These are phyloP conservation scores for Elsinoe australis DNA, from an alignment of 2,329 filamentous ascomycete genomes.

Conservation along the genomic window DNA sequence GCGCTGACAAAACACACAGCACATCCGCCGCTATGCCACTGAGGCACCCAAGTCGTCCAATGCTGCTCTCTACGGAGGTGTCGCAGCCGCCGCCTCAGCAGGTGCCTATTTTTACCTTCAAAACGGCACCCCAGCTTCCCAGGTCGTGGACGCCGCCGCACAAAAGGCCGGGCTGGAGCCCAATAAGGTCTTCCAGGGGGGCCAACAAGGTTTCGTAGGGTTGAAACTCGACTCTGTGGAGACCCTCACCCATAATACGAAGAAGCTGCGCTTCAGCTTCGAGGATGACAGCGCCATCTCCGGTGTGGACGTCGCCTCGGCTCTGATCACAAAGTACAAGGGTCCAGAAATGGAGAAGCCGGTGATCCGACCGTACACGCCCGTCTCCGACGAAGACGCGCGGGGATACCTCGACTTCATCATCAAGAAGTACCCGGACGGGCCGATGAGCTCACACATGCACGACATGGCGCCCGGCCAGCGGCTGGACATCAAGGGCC, in stretches of 20 bases:
- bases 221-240: slow-evolving; percentile 73
- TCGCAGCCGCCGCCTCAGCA: slow-evolving; percentile 50
- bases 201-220: slow-evolving; percentile 80
- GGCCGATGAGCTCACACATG: slow-evolving; percentile 85
- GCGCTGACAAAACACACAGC: slow-evolving; percentile 39
- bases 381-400: slow-evolving; percentile 74
- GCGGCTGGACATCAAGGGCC: slow-evolving; percentile 84
- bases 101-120: slow-evolving; percentile 49
- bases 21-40: slow-evolving; percentile 67
- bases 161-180: slow-evolving; percentile 29
- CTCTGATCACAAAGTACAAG: slow-evolving; percentile 87
- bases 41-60: slow-evolving; percentile 50
- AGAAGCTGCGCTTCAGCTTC: slow-evolving; percentile 81
- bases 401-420: slow-evolving; percentile 80
- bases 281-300: slow-evolving; percentile 77
- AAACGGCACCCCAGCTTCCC: slow-evolving; percentile 24
- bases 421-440: slow-evolving; percentile 83
- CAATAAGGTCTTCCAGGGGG: slow-evolving; percentile 62
- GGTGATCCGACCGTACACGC: slow-evolving; percentile 86
- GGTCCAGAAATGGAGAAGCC: slow-evolving; percentile 75
- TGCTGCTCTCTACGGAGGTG: slow-evolving; percentile 53
- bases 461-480: slow-evolving; percentile 77
- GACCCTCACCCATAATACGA: slow-evolving; percentile 86
- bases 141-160: slow-evolving; percentile 21
- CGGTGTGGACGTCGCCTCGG: slow-evolving; percentile 71